These are phyloP conservation scores for Fusarium nanum DNA, from an alignment of 2,329 filamentous ascomycete species.

Conservation along the genomic window DNA sequence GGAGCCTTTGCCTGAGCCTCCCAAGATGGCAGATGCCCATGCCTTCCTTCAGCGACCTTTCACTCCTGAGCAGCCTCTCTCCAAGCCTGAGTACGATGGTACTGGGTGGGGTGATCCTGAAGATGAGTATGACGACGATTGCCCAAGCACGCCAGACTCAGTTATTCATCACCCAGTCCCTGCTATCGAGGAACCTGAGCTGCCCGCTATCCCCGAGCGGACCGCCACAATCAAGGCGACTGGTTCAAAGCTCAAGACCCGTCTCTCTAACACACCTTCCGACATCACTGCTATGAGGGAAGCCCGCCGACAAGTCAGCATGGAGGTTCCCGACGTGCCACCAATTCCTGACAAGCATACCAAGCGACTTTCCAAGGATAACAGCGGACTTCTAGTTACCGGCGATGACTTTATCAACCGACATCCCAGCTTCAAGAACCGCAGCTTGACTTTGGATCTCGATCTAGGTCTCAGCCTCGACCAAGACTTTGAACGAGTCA, in stretches of 20 bases:
- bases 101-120: constrained; percentile 68
- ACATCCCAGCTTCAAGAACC: constrained; percentile 80
- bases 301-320: constrained; percentile 84
- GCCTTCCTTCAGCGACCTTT: constrained; percentile 56
- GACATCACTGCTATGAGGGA: constrained; percentile 89
- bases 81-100: constrained; percentile 73
- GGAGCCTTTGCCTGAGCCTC: constrained; percentile 40
- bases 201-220: constrained; percentile 78
- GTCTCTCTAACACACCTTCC: constrained; percentile 86
- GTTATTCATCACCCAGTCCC: constrained; percentile 83
- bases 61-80: constrained; percentile 63
- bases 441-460: constrained; percentile 84
- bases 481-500: constrained; percentile 92
- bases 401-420: constrained; percentile 64
- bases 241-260: constrained; percentile 87
- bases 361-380: constrained; percentile 64
- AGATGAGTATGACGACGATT: constrained; percentile 63
- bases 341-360: constrained; percentile 71
- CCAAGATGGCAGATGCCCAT: constrained; percentile 53
- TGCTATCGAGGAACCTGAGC: constrained; percentile 54
- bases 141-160: constrained; percentile 84
- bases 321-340: constrained; percentile 71
- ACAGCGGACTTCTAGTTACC: constrained; percentile 52
- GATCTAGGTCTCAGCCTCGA: constrained; percentile 89
- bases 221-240: constrained; percentile 90